A percentile compares a stretch with the other conserved stretches of the same genome.
Conservation (phyloP, 148 eudicot species). For the Nyssa sinensis region DNA sequence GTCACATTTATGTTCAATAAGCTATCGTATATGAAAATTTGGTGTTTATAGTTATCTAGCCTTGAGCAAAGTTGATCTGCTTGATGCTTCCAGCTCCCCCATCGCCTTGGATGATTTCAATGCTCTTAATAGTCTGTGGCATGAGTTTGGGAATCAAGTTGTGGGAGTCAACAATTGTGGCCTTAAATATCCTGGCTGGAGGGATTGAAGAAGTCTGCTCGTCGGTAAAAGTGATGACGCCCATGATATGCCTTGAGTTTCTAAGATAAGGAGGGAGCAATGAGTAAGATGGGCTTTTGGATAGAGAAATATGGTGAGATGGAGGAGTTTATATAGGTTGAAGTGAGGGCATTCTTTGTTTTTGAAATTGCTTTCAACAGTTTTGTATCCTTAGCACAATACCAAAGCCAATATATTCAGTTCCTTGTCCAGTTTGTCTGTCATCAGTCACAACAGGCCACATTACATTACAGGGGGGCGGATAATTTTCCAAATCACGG, state of each 20-base stretch:
- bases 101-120: neutral
- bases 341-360: neutral
- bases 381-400: neutral
- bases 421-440: neutral
- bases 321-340: neutral
- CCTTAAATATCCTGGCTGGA: slow-evolving; percentile 19
- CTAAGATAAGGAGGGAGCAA: neutral
- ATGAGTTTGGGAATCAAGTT: slow-evolving; percentile 16
- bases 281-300: neutral
- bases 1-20: neutral
- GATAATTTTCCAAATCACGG: no score
- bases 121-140: neutral
- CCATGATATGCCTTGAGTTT: neutral
- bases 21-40: no score
- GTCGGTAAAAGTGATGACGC: neutral
- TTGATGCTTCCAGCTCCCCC: neutral
- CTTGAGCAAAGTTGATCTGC: slow-evolving; percentile 21
- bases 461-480: neutral
- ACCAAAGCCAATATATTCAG: neutral
- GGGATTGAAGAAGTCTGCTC: neutral
- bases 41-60: neutral
- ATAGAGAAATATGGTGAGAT: neutral
- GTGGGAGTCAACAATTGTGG: slow-evolving; percentile 14
- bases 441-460: neutral
- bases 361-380: neutral